Evolutionary conservation across 2,329 filamentous ascomycete species (phyloP), one percentile per base, ranked within the genome.

Genomic region (Colletotrichum acutatum): DNA sequence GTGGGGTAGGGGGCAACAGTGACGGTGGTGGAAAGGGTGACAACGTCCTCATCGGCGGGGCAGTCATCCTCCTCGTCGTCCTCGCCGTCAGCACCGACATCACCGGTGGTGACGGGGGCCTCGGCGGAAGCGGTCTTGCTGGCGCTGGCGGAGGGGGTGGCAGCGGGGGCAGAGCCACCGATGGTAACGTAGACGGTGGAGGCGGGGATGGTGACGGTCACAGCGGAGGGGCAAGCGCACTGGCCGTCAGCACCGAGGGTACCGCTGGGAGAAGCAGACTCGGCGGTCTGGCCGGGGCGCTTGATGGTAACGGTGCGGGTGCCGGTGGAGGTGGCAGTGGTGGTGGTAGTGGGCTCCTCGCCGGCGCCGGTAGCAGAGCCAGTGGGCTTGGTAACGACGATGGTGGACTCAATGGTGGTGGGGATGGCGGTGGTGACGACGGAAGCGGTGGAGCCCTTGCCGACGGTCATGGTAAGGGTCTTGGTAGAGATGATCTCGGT

Each of bases 351-450:
- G 26, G 75, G 69, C 60, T 83, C 79, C 58, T 64, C 67, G 57
- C 57, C 24, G 62, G 37, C 65, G 65, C 32, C 11, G 22, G 66
- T 54, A 37, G 69, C 58, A 46, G 58, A 52, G 3, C 16, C 58
- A 46, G 49, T 52, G 61, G 70, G 70, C 66, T 70, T 70, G 68
- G 72, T 57, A 37, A 74, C 76, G 46, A 82, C 82, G 76, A 79
- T 66, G 74, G 85, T 84, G 76, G 82, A 78, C 77, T 83, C 76
- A 75, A 83, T 78, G 72, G 84, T 86, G 73, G 83, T 80, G 64
- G 79, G 85, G 73, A 88, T 78, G 69, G 85, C 83, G 77, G 84
- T 86, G 74, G 80, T 81, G 82, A 85, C 74, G 78, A 85, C 64
- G 30, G 76, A 77, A 71, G 78, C 77, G 11, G 72, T 74, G n/a